Evolutionary conservation across 1,284 basidiomycete species (phyloP).

Genomic region (Nidula niveotomentosa): DNA sequence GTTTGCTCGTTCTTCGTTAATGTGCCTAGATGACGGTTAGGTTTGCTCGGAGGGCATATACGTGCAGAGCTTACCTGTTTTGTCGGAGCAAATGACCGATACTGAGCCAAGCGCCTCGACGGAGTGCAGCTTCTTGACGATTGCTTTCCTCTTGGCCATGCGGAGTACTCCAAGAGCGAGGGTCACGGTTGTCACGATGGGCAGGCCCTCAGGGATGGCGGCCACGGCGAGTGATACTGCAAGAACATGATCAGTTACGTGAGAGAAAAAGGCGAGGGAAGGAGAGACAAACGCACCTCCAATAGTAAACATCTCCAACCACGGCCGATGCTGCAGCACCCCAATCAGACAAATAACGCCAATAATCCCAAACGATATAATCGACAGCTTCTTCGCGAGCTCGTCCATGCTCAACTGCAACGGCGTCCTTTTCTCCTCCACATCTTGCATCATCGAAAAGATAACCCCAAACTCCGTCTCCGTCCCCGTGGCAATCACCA

Average conservation of each 20-base stretch:
- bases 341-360: slow-evolving; percentile 93
- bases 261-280: background rate
- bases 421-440: slow-evolving; percentile 92
- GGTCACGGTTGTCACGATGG: slow-evolving; percentile 97
- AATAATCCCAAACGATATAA: slow-evolving; percentile 91
- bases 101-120: slow-evolving; percentile 95
- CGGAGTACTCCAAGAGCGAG: slow-evolving; percentile 92
- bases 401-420: slow-evolving; percentile 97
- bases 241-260: background rate
- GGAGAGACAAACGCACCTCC: slow-evolving; percentile 61
- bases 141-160: slow-evolving; percentile 94
- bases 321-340: slow-evolving; percentile 82
- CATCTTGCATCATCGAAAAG: slow-evolving; percentile 98
- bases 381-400: slow-evolving; percentile 88
- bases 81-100: slow-evolving; percentile 96
- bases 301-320: slow-evolving; percentile 99
- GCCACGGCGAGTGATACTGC: slow-evolving; percentile 66
- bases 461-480: slow-evolving; percentile 96
- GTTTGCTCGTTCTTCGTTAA: slow-evolving; percentile 97
- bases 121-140: slow-evolving; percentile 95
- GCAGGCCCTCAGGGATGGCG: slow-evolving; percentile 95
- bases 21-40: slow-evolving; percentile 59
- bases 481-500: slow-evolving; percentile 89
- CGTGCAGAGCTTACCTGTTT: slow-evolving; percentile 65
- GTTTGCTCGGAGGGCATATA: background rate